Evolutionary conservation across 1,139 yeast genomes (phyloP), one percentile per base, ranked within the genome.

Genomic region (Blastobotrys petasosporus): DNA sequence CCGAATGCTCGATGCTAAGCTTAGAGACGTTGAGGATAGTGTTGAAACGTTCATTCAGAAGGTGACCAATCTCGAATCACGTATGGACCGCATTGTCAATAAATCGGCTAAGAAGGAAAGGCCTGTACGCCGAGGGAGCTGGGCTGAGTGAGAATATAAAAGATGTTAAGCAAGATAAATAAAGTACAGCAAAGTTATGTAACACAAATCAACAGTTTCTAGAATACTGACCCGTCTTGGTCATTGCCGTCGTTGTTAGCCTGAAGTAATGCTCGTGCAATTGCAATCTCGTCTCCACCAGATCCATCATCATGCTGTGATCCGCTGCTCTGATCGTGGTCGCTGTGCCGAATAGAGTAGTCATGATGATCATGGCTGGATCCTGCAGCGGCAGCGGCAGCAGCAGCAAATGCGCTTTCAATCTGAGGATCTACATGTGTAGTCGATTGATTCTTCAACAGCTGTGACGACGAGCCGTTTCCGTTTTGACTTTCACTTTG

Each of bases 1-100:
- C 23, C 68, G 94, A 47, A 74, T 86, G 43, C 72, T 92, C 17
- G 75, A 75, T 36, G 80, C 82, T 46, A 79, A 92, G 56, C 76
- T 90, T 47, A 77, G 80, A 47, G 97, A 92, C 59, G 81, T 88
- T 23, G 95, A 86, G 54, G 87, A 84, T 35, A 77, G 82, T 47
- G 74, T 84, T 51, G 74, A 77, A 45, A 64, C 71, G 25, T 75
- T 76, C 71, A 66, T 73, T 58, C 44, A 66, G 54, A 65, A 74
- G 60, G 60, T 75, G 60, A 55, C 64, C n/a, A 55, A 61, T 2
- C 54, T 72, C 46, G 71, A 70, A 49, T 52, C 58, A 16, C 56
- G 63, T 2, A 57, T 61, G 36, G 63, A 57, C 20, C 43, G 54
- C n/a, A 44, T 57, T n/a, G 57, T 54, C 35, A 28, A 35, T 20